These are phyloP conservation scores for Nothophoma quercina DNA, from an alignment of 2,329 filamentous ascomycete genomes.

Conservation along the genomic window DNA sequence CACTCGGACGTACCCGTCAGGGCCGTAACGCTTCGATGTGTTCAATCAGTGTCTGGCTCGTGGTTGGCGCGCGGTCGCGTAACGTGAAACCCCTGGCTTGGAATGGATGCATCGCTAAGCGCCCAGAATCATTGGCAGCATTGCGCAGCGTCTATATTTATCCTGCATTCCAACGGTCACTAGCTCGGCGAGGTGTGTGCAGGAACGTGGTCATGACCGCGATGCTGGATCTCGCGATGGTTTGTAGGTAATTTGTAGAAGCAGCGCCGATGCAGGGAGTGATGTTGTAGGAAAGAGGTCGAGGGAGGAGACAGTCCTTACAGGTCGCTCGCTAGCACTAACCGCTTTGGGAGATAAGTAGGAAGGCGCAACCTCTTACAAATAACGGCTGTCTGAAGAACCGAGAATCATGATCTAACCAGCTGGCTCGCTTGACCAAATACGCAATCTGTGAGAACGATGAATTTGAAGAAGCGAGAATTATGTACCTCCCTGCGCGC, in stretches of 20 bases:
- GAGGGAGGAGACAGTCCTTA: neutral
- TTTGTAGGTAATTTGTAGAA: neutral
- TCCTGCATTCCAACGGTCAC: neutral
- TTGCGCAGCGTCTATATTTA: neutral
- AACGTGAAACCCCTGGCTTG: constrained; percentile 6
- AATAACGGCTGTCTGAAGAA: constrained; percentile 4
- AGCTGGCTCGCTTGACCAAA: neutral
- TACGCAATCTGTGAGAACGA: neutral
- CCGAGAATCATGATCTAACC: neutral
- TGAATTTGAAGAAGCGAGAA: constrained; percentile 9
- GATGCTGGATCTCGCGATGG: too few species aligned
- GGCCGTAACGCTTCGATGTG: neutral
- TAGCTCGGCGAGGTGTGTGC: too few species aligned
- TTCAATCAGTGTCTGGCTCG: neutral
- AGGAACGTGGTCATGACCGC: constrained; percentile 10
- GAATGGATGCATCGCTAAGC: constrained; percentile 5
- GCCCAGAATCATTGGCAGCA: constrained; percentile 1
- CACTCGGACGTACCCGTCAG: neutral
- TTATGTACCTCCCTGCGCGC: constrained; percentile 15
- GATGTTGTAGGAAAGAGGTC: constrained; percentile 3
- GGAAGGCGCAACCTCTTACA: constrained; percentile 3
- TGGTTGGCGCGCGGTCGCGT: constrained; percentile 4
- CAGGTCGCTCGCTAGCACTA: neutral
- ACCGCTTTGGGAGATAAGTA: neutral
- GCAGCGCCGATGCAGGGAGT: constrained; percentile 13